Conservation (phyloP, 208 protist genomes). For the Wallacemonas rigidus region DNA sequence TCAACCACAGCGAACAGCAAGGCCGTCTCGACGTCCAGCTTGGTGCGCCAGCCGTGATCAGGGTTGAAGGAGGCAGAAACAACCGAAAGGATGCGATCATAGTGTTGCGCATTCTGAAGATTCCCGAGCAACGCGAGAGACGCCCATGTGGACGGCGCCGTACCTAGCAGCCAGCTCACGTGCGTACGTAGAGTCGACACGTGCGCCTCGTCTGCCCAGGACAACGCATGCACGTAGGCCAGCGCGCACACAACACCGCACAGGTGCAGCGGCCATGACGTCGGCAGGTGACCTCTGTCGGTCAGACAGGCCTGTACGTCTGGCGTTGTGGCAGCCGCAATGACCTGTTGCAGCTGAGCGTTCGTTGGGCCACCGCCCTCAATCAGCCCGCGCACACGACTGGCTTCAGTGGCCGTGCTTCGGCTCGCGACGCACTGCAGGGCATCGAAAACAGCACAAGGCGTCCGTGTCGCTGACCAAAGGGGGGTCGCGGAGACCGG, state of each 20-base stretch:
- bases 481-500: too few relatives aligned
- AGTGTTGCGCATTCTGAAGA: conserved; percentile 4
- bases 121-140: neutral
- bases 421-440: neutral
- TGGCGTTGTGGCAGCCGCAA: neutral
- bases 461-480: too few relatives aligned
- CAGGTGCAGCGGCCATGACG: conserved; percentile 14
- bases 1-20: conserved; percentile 6
- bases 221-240: conserved; percentile 4
- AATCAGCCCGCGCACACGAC: neutral
- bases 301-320: neutral
- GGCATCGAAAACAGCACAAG: neutral
- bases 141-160: neutral
- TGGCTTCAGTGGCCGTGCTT: neutral
- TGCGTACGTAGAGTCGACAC: neutral
- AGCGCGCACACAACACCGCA: conserved; percentile 10
- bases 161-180: conserved; percentile 16
- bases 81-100: neutral
- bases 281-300: neutral
- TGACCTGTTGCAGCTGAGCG: neutral
- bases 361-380: neutral
- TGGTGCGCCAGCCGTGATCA: neutral
- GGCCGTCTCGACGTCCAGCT: neutral
- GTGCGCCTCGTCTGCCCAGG: conserved; percentile 3
- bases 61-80: neutral